Base-by-base conservation (phyloP, 805 yeast species). In the Candida methanosorbosa region DNA sequence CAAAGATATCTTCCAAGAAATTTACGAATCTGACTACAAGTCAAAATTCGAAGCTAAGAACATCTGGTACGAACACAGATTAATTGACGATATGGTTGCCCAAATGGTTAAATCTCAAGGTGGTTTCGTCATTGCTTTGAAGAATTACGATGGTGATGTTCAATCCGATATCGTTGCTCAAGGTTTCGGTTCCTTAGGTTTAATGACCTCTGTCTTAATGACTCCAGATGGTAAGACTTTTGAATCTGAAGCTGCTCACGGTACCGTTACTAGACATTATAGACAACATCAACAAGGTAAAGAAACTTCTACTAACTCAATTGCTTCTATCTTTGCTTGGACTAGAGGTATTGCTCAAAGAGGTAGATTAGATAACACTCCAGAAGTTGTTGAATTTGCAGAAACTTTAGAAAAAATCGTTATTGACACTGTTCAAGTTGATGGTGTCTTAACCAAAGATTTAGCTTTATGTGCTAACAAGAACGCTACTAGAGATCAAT, bases 11-110 rank as follows among this genome's bases (percentile, higher is more conserved):
- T 82, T 82, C 65, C 77, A 78, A 57, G 75, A 70, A 40, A 55
- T 81, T 34, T 82, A 71, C 48, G 84, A 77, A 34, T 37, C 64
- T 14, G 63, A 65, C 29, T 82, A 81, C 61, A 68, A 72, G 48
- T 14, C 58, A 9, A 57, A 69, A 37, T 81, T 81, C 47, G 84
- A 79, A 49, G 57, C 61, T 12, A 63, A 64, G 23, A 81, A 80
- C 17, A 70, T 82, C 43, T 71, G 75, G 66, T 82, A 81, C 49
- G 88, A 82, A 57, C 92, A 82, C 58, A 72, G 92, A 59, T 68
- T 82, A 52, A 82, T 82, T 42, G 92, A 82, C 57, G 92, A 82
- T 55, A 82, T 82, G 87, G 92, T 82, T 40, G 90, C 90, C 4
- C 92, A 82, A 60, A 82, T 82, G 92, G 61, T 82, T 52, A 82